phyloP scores from a whole-genome alignment of 2,329 filamentous ascomycete species.

The Chalaropsis ovoidea region DNA sequence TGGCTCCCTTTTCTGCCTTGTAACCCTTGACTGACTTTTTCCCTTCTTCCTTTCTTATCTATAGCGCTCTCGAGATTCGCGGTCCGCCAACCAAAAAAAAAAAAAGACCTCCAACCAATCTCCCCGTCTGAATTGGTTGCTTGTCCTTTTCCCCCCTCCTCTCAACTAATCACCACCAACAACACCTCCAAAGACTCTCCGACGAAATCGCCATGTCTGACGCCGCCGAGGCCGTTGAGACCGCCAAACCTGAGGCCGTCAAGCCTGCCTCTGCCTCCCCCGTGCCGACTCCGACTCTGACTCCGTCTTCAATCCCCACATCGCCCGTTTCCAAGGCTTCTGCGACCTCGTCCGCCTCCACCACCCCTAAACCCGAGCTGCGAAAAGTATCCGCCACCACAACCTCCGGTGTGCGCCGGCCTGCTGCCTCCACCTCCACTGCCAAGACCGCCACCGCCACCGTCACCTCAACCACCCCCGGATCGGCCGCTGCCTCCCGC shows the following conservation, averaged over 20 bases:
- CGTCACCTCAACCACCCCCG: conserved; percentile 27
- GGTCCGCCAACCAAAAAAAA: conserved; percentile 2
- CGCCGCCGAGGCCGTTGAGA: conserved; percentile 38
- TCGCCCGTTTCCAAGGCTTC: conserved; percentile 32
- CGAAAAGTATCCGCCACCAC: conserved; percentile 34
- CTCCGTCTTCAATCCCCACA: conserved; percentile 30
- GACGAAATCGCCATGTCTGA: conserved; percentile 37
- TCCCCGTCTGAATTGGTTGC: neutral
- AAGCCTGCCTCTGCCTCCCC: conserved; percentile 31
- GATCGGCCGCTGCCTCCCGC: conserved; percentile 28
- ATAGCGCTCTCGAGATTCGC: conserved; percentile 19
- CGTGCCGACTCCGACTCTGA: conserved; percentile 22
- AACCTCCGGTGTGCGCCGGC: conserved; percentile 31
- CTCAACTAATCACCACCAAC: conserved; percentile 25
- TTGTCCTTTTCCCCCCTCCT: conserved; percentile 18
- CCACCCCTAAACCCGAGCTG: conserved; percentile 29
- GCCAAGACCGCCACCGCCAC: conserved; percentile 30
- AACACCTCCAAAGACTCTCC: conserved; percentile 21
- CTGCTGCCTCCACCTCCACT: conserved; percentile 32
- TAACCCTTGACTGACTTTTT: conserved; percentile 10
- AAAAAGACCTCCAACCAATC: conserved; percentile 1
- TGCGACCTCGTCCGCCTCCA: conserved; percentile 27
- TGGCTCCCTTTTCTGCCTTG: neutral
- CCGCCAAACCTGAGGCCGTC: conserved; percentile 35
- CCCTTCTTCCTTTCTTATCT: conserved; percentile 12